phyloP scores from a whole-genome alignment of 1,284 basidiomycete genomes.

The Leccinum insigne region DNA sequence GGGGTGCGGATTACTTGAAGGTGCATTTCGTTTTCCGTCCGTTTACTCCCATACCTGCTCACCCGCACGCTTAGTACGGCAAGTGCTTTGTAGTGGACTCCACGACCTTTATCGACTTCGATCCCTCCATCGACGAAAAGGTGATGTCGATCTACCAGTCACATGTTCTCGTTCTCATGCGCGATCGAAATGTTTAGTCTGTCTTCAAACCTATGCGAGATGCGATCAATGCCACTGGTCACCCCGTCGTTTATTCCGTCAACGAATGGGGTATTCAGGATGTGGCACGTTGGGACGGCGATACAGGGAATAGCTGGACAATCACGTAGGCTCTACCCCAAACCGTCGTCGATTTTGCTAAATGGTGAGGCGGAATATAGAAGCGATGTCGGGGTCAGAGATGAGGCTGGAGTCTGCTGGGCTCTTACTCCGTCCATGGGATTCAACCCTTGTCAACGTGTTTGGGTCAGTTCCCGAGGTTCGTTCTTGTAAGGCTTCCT shows the following conservation, averaged over 20 bases:
- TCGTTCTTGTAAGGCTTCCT: too few relatives aligned
- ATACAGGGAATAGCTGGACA: conserved; percentile 42
- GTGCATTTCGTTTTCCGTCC: too few relatives aligned
- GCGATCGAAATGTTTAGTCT: background rate
- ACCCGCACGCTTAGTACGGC: background rate
- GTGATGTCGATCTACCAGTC: background rate
- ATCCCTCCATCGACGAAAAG: conserved; percentile 6
- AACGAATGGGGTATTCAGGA: conserved; percentile 55
- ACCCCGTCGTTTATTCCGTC: conserved; percentile 51
- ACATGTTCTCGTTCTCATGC: background rate
- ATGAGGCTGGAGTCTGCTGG: too few relatives aligned
- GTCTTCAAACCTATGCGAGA: conserved; percentile 8
- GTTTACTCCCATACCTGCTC: too few relatives aligned
- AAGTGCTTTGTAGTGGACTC: conserved; percentile 10
- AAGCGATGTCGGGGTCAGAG: conserved; percentile 41
- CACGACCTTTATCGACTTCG: background rate
- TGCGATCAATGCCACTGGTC: conserved; percentile 36
- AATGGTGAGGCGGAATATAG: conserved; percentile 25
- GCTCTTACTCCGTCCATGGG: too few relatives aligned
- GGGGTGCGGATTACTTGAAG: too few relatives aligned
- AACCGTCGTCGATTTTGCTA: background rate
- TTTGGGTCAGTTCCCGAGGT: too few relatives aligned
- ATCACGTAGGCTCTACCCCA: conserved; percentile 33
- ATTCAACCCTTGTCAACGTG: too few relatives aligned
- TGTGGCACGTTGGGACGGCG: conserved; percentile 35